phyloP scores from a whole-genome alignment of 2,329 filamentous ascomycete genomes.

The Ceratocystis lukuohia region DNA sequence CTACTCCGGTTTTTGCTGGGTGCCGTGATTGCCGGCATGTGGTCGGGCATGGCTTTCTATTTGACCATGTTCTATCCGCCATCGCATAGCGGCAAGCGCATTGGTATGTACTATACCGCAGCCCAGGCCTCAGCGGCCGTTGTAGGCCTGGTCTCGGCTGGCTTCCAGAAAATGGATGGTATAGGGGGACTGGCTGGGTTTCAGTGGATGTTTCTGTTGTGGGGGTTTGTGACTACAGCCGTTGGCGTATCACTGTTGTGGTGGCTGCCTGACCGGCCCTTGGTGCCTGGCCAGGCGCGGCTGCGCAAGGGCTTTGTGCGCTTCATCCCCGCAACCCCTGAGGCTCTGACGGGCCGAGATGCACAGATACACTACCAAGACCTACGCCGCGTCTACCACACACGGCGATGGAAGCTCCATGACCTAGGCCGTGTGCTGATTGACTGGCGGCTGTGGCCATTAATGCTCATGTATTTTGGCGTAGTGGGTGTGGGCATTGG shows the following conservation, averaged over 20 bases:
- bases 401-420: constrained; percentile 55
- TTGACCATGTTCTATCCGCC: constrained; percentile 85
- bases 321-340: constrained; percentile 55
- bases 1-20: constrained; percentile 75
- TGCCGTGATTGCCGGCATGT: constrained; percentile 82
- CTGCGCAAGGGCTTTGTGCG: constrained; percentile 39
- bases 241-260: constrained; percentile 64
- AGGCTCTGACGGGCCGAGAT: constrained; percentile 64
- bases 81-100: constrained; percentile 71
- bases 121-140: constrained; percentile 80
- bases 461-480: constrained; percentile 86
- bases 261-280: constrained; percentile 80
- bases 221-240: constrained; percentile 60
- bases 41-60: constrained; percentile 91
- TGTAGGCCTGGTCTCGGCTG: constrained; percentile 77
- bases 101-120: constrained; percentile 81
- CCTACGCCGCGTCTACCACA: constrained; percentile 65
- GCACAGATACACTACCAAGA: constrained; percentile 73
- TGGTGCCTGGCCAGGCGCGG: constrained; percentile 53
- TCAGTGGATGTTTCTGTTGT: constrained; percentile 87
- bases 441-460: constrained; percentile 80
- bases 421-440: constrained; percentile 59
- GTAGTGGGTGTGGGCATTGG: constrained; percentile 88
- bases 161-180: constrained; percentile 85
- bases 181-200: constrained; percentile 63